phyloP scores from a whole-genome alignment of 1,284 basidiomycete species.

The Malassezia equina region DNA sequence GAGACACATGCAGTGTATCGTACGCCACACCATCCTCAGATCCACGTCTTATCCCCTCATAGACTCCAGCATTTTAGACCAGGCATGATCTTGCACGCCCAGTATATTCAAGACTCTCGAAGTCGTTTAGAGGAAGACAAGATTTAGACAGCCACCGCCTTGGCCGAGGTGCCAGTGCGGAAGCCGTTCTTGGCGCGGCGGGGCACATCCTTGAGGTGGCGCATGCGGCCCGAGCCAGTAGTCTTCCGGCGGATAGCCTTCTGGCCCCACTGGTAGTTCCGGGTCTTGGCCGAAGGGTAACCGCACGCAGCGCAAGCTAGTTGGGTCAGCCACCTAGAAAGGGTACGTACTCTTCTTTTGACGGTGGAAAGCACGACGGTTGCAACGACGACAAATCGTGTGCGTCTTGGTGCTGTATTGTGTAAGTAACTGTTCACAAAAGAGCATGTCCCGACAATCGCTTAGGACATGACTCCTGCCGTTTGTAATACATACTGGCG shows the following conservation, averaged over 20 bases:
- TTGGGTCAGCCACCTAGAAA: background rate
- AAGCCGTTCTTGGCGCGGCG: conserved; percentile 74
- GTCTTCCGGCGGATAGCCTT: conserved; percentile 99
- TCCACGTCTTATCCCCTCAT: background rate
- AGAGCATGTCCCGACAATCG: background rate
- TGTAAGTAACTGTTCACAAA: conserved; percentile 4
- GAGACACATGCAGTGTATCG: conserved; percentile 4
- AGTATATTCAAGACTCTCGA: background rate
- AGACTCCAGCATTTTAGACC: background rate
- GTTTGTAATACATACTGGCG: conserved; percentile 42
- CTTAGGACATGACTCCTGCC: background rate
- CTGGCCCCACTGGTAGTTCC: conserved; percentile 93
- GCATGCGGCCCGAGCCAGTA: conserved; percentile 89
- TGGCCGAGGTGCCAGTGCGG: conserved; percentile 46
- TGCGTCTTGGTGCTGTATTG: conserved; percentile 88
- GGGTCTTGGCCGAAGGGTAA: conserved; percentile 86
- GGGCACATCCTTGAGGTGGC: conserved; percentile 65
- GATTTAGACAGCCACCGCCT: conserved; percentile 28
- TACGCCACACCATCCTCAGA: conserved; percentile 2
- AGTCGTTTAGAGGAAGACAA: background rate
- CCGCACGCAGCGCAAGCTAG: conserved; percentile 88
- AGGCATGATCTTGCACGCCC: background rate
- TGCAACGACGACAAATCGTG: conserved; percentile 72
- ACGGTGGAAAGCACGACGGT: conserved; percentile 82
- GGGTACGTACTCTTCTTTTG: conserved; percentile 69